Conservation (phyloP, 345 rosid genomes). For the Populus nigra region DNA sequence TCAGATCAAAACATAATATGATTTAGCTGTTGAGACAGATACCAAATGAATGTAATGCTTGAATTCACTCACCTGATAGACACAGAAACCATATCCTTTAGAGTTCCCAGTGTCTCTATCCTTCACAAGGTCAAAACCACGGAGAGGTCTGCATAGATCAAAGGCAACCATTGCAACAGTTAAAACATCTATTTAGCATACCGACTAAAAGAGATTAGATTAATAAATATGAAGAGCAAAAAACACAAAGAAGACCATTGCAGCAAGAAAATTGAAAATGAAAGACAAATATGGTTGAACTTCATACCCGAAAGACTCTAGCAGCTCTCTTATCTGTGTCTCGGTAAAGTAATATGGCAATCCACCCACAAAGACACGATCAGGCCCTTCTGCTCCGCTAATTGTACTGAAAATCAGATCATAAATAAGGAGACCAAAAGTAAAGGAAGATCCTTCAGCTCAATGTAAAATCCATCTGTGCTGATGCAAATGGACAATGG, state of each 20-base stretch:
- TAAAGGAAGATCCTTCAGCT: not conserved
- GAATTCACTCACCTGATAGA: constrained; percentile 44
- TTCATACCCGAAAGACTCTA: constrained; percentile 35
- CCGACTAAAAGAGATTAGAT: not conserved
- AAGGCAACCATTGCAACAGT: constrained; percentile 1
- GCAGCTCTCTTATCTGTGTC: constrained; percentile 34
- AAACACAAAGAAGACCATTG: not conserved
- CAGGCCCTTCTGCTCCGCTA: constrained; percentile 35
- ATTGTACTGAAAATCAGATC: constrained; percentile 19
- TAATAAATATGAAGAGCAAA: not conserved
- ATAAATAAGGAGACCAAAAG: not conserved
- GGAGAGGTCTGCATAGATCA: constrained; percentile 39
- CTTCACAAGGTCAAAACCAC: constrained; percentile 84
- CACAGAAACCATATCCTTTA: constrained; percentile 83
- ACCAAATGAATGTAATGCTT: not conserved
- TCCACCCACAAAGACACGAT: constrained; percentile 41
- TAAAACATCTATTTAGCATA: not conserved
- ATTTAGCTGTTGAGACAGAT: not conserved
- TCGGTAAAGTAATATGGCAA: constrained; percentile 38
- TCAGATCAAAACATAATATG: not conserved
- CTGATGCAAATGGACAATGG: not conserved
- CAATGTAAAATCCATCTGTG: not conserved
- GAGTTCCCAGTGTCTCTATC: constrained; percentile 92
- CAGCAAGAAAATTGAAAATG: not conserved
- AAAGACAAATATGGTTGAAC: not conserved